Base-by-base conservation (phyloP, 2,329 filamentous ascomycete genomes). In the Paecilomyces niveus region DNA sequence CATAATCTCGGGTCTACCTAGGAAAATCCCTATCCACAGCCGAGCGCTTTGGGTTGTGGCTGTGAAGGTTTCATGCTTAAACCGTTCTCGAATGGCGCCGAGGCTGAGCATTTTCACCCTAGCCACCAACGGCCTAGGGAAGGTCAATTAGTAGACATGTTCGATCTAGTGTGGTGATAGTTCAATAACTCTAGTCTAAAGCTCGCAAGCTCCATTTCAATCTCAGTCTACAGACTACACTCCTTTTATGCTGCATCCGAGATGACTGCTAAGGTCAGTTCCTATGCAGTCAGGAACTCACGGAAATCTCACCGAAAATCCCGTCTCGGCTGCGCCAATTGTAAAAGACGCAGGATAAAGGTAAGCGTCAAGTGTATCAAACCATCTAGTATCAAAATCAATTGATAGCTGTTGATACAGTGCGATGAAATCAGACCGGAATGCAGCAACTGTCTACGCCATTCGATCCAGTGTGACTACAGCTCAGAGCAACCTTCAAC, bases 331-430 rank as follows among this genome's bases (percentile, higher is more conserved):
- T 63, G 62, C 22, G 33, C 15, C 1, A 62, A 61, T 29, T 63
- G 60, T 50, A 62, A 63, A 35, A 26, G 45, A 5, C 57, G 62
- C n/a, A 59, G 57, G 26, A 26, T 62, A 5, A 63, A 63, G 55
- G 62, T 63, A 51, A 5, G 55, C 45, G 6, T 22, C 53, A n/a
- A 10, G 52, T 11, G 18, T 22, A n/a, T 6, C 1, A 3, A 11
- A 49, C 31, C 4, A 22, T 58, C 26, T 22, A 11, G 15, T 50
- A 21, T 11, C 15, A 9, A 21, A 52, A 18, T 24, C 50, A 26
- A 10, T n/a, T 52, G 7, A 10, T 49, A 29, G 51, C 29, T 18
- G 24, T 26, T 26, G 24, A 26, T 26, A 26, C 24, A 63, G 61
- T 63, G 61, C 11, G 58, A 61, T 39, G 59, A 63, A 50, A 39